Percentiles rank a stretch among this genome's conserved stretches.
These are phyloP conservation scores for Starmera stellimalicola DNA, from an alignment of 1,139 yeast genomes.

Conservation along the genomic window DNA sequence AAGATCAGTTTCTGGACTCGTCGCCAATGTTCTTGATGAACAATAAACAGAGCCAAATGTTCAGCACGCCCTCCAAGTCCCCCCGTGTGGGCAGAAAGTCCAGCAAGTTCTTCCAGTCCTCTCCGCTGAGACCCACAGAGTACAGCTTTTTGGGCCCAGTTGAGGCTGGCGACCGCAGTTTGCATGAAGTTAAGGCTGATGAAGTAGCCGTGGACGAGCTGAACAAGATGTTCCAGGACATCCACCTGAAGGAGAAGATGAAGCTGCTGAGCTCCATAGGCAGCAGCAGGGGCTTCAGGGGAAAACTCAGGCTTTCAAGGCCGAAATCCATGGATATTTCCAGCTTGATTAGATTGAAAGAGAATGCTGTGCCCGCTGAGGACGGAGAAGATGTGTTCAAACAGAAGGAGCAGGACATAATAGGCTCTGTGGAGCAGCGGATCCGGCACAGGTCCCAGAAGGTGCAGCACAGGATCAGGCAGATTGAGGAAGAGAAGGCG, in stretches of 20 bases:
- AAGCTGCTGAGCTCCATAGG: conserved; percentile 3
- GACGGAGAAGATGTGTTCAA: neutral
- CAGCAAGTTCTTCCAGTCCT: conserved; percentile 4
- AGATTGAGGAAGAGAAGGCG: conserved; percentile 15
- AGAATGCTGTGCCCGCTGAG: neutral
- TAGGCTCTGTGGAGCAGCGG: conserved; percentile 7
- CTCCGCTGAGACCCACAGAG: conserved; percentile 5
- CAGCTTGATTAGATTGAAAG: neutral
- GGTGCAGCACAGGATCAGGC: conserved; percentile 14
- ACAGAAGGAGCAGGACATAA: neutral
- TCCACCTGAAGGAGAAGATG: conserved; percentile 16
- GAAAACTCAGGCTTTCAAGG: neutral
- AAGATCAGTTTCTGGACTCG: conserved; percentile 6
- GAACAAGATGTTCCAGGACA: conserved; percentile 13
- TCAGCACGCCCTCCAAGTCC: conserved; percentile 10
- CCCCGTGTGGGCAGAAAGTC: conserved; percentile 2
- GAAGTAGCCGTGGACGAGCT: conserved; percentile 8
- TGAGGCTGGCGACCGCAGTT: neutral
- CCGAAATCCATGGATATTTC: conserved; percentile 1
- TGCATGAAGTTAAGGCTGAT: conserved; percentile 1
- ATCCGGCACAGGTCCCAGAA: conserved; percentile 12
- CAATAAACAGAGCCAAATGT: conserved; percentile 1
- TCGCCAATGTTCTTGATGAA: conserved; percentile 5
- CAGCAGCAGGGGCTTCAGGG: neutral
- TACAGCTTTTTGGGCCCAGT: neutral